Percentiles rank a stretch among this genome's conserved stretches.
Conservation (phyloP, 2,329 filamentous ascomycete genomes). For the Thielaviopsis cerberus region DNA sequence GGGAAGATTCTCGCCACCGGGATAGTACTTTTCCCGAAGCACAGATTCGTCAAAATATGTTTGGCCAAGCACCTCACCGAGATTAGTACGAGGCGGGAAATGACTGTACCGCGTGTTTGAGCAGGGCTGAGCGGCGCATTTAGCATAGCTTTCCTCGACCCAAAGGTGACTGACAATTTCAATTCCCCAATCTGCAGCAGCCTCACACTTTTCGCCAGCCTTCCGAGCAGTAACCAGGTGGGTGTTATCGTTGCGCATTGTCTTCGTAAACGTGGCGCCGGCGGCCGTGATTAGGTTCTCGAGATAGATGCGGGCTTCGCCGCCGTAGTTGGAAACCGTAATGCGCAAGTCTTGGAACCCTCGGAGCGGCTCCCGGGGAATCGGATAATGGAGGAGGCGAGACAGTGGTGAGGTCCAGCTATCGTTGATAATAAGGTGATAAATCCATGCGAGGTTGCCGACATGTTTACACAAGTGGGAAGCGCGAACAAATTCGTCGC, state of each 20-base stretch:
- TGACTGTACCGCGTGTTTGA: conserved; percentile 62
- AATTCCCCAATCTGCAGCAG: conserved; percentile 82
- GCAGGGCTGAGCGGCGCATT: conserved; percentile 56
- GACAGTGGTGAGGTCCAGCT: conserved; percentile 72
- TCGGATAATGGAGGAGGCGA: conserved; percentile 74
- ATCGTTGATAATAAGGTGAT: conserved; percentile 75
- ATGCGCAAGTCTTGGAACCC: conserved; percentile 64
- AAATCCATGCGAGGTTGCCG: conserved; percentile 86
- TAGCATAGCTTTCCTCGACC: conserved; percentile 93
- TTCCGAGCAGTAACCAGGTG: conserved; percentile 84
- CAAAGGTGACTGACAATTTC: conserved; percentile 85
- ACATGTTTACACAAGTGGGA: conserved; percentile 64
- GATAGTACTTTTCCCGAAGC: conserved; percentile 49
- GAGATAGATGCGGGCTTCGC: conserved; percentile 79
- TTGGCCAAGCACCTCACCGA: conserved; percentile 82
- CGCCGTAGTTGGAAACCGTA: conserved; percentile 89
- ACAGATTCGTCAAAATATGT: conserved; percentile 52
- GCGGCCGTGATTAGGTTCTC: conserved; percentile 75
- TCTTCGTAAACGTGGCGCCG: conserved; percentile 82
- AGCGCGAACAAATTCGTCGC: conserved; percentile 57
- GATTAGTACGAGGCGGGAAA: conserved; percentile 76
- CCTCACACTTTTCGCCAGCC: conserved; percentile 80
- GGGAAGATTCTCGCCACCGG: conserved; percentile 35
- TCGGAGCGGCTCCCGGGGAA: conserved; percentile 57
- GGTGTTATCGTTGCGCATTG: conserved; percentile 86